Conservation (phyloP, 306 rosid genomes). For the Cucurbita argyrosperma region DNA sequence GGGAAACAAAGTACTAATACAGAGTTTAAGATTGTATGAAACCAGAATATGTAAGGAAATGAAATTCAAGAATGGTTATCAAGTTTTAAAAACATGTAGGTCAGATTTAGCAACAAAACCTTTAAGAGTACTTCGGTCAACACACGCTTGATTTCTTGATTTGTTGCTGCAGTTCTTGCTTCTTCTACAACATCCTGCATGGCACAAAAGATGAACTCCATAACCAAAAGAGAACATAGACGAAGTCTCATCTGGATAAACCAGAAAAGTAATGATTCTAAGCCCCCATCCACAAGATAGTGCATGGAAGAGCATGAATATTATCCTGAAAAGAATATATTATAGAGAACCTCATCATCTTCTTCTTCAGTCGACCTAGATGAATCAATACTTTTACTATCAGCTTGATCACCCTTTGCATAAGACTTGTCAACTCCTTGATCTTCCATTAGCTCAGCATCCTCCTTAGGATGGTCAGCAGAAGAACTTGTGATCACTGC, state of each 20-base stretch:
- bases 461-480: slow-evolving; percentile 59
- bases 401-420: slow-evolving; percentile 47
- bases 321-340: background rate
- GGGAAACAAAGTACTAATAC: background rate
- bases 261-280: background rate
- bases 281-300: background rate
- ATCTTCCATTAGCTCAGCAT: slow-evolving; percentile 26
- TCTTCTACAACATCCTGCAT: slow-evolving; percentile 57
- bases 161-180: slow-evolving; percentile 73
- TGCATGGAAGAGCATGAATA: background rate
- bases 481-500: slow-evolving; percentile 60
- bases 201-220: slow-evolving; percentile 3
- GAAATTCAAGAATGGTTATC: background rate
- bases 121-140: slow-evolving; percentile 85
- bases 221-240: background rate
- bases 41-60: background rate
- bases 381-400: slow-evolving; percentile 70
- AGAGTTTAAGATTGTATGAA: background rate
- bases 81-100: background rate
- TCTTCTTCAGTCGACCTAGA: slow-evolving; percentile 82
- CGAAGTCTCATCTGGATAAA: background rate
- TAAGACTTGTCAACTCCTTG: slow-evolving; percentile 38
- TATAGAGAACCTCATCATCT: slow-evolving; percentile 70
- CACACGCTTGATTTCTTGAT: slow-evolving; percentile 78
- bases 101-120: slow-evolving; percentile 24